Evolutionary conservation across 1,139 yeast genomes (phyloP), one percentile per base, ranked within the genome.

Genomic region (Suhomyces bolitotheri): DNA sequence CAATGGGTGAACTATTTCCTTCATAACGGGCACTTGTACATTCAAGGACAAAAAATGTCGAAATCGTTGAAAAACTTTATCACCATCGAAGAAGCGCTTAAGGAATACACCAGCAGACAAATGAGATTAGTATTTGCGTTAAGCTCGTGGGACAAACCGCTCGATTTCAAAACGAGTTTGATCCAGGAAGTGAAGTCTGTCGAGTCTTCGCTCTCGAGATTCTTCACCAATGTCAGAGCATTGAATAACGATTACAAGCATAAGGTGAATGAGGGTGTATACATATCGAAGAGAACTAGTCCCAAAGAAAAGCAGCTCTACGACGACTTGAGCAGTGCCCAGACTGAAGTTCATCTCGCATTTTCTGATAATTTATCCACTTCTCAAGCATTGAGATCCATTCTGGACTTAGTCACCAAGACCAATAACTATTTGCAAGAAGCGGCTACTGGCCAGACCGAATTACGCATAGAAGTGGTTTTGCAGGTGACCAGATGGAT

Each of bases 21-120:
- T 64, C 99, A 92, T 61, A 88, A 95, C 33, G 99, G 99, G 23
- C 99, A 92, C 62, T 73, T 92, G 52, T 98, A 92, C 60, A 92
- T 92, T 50, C 97, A 92, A 60, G 99, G 99, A 14, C 97, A 89
- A 64, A 92, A 92, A 58, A 92, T 92, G 99, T 84, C 95, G 31
- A 92, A 92, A 64, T 84, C 95, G 24, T 73, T 92, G 54, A 92
- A 92, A 62, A 92, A 92, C 62, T 92, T 92, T 59, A 90, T 94
- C 53, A 90, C 98, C 8, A 89, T 92, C 48, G 87, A 85, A 48
- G 95, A 92, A 56, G 97, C 97, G 1, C 72, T 94, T 45, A 64
- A 72, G 30, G 76, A 64, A 43, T 87, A 77, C 56, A 62, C 85
- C 3, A 61, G 94, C 2, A 79, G 97, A 50, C 97, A 92, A 60